Conservation (phyloP, 2,329 filamentous ascomycete species). For the Coniochaeta sp. region DNA sequence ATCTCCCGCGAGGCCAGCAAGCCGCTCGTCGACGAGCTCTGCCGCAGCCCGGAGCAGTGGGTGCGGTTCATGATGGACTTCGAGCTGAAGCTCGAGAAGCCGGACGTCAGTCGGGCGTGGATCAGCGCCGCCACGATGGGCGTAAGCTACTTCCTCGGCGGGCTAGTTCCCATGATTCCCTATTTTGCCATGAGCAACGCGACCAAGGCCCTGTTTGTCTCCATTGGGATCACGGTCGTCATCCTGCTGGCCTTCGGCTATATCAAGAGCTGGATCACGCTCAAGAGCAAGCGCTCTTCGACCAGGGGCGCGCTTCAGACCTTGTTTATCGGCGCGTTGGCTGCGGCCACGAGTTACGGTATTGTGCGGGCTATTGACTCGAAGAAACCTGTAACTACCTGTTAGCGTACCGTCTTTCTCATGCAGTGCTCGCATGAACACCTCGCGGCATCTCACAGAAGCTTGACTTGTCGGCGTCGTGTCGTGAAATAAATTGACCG, state of each 20-base stretch:
- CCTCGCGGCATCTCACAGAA: too few relatives aligned
- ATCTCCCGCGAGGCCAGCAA: conserved; percentile 33
- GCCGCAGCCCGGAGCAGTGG: conserved; percentile 38
- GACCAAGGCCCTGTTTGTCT: conserved; percentile 46
- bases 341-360: neutral
- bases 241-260: conserved; percentile 60
- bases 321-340: neutral
- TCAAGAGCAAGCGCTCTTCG: neutral
- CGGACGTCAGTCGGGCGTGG: conserved; percentile 34
- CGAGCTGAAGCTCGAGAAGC: conserved; percentile 40
- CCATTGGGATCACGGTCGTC: conserved; percentile 51
- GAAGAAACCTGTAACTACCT: neutral
- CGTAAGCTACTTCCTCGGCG: conserved; percentile 62
- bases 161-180: conserved; percentile 62
- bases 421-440: too few relatives aligned
- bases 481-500: too few relatives aligned
- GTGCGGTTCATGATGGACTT: conserved; percentile 52
- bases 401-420: neutral
- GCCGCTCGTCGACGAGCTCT: conserved; percentile 43
- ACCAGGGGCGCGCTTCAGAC: neutral
- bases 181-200: conserved; percentile 53
- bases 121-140: conserved; percentile 60
- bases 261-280: conserved; percentile 36
- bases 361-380: neutral
- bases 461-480: too few relatives aligned